Conservation (phyloP, 257 asterid species). For the Parsonsia alboflavescens region DNA sequence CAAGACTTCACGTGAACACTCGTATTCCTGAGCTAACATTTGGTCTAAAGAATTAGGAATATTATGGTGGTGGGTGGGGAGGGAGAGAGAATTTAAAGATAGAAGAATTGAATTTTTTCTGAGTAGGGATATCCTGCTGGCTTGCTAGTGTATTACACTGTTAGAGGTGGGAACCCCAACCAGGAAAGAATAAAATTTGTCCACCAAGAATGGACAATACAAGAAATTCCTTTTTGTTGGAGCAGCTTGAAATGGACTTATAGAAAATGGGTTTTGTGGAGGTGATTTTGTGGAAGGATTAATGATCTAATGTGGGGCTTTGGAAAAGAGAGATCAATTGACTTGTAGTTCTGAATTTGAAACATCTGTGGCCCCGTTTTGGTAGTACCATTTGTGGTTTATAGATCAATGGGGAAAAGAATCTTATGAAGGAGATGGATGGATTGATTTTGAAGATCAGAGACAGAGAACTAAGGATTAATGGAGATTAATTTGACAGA, state of each 20-base stretch:
- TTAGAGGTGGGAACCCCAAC: conserved; percentile 13
- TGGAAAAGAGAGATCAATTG: conserved; percentile 16
- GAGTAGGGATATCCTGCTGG: not conserved
- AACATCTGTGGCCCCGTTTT: conserved; percentile 57
- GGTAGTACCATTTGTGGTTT: conserved; percentile 43
- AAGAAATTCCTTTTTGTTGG: not conserved
- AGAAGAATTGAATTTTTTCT: conserved; percentile 1
- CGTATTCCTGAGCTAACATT: conserved; percentile 44
- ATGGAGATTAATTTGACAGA: not conserved
- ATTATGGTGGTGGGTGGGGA: not conserved
- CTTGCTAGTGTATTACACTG: conserved; percentile 1
- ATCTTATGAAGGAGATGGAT: not conserved
- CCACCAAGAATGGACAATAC: not conserved
- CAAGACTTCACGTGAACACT: conserved; percentile 35
- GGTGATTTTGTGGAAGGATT: not conserved
- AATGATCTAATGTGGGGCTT: conserved; percentile 26
- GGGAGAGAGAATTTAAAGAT: not conserved
- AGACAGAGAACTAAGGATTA: not conserved
- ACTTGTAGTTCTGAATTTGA: conserved; percentile 48
- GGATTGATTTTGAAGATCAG: too few relatives aligned
- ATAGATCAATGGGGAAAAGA: not conserved
- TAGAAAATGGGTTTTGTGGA: conserved; percentile 6
- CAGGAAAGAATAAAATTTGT: not conserved
- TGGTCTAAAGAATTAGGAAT: not conserved
- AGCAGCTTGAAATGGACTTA: not conserved